Evolutionary conservation across 768 basidiomycete species (phyloP), one percentile per base, ranked within the genome.

Genomic region (Mycena vulgaris): DNA sequence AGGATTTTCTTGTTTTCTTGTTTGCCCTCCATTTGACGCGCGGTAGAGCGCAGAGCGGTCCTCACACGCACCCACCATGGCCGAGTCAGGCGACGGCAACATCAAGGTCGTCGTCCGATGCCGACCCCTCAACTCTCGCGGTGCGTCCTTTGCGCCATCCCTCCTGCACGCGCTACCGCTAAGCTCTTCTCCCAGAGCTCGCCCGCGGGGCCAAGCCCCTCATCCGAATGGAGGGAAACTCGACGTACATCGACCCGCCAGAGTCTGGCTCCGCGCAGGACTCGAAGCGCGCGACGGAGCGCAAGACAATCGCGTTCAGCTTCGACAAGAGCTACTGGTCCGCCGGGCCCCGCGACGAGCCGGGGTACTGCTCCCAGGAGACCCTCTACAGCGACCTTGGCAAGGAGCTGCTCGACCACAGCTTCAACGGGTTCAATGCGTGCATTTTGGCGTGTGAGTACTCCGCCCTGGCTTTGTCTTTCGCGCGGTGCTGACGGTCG

Each of bases 321-420:
- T 99, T 98, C 74, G 97, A 99, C 88, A 97, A 97, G 87, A 94
- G 93, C 63, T 99, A 98, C 81, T 97, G 96, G 97, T 96, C 95
- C 45, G 96, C 96, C 17, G 95, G 96, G 1, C 87, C 93, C 13
- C 87, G 94, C 75, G 94, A 96, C 77, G 97, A 98, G 66, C 92
- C 95, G 0, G 86, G 87, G 17, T 99, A 98, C 78, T 97, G 96
- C 74, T 95, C 93, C 5, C 97, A 99, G 76, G 92, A 97, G 80
- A 98, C 96, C 0, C 84, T 99, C 66, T 98, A 95, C 81, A 91
- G 96, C 74, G 97, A 99, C 84, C 80, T 99, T 39, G 97, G 97
- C 48, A 93, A 93, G 81, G 97, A 98, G 77, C 82, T 99, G 60
- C 85, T 99, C 75, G 95, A 99, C 80, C 97, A 99, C 79, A 93